Evolutionary conservation across 2,329 filamentous ascomycete species (phyloP).

Genomic region (Aulographum hederae): DNA sequence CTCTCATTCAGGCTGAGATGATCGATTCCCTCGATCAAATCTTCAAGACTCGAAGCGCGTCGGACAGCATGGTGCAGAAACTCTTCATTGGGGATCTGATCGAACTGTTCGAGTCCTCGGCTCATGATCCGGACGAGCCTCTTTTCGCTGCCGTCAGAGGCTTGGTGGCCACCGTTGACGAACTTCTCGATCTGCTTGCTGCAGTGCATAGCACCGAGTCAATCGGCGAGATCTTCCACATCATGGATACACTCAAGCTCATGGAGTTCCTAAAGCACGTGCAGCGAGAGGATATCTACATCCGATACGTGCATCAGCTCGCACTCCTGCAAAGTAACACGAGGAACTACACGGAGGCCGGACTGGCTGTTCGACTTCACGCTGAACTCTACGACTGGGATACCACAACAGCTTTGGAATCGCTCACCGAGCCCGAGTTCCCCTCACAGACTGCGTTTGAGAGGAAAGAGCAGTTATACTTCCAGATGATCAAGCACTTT

Average conservation of each 20-base stretch:
- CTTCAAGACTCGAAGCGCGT: constrained; percentile 77
- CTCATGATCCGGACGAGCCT: constrained; percentile 47
- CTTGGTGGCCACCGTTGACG: constrained; percentile 69
- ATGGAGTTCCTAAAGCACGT: constrained; percentile 97
- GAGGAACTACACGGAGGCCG: constrained; percentile 71
- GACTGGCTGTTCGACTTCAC: constrained; percentile 73
- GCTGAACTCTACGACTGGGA: constrained; percentile 92
- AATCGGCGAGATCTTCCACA: constrained; percentile 56
- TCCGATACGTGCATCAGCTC: constrained; percentile 87
- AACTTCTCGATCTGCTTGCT: constrained; percentile 77
- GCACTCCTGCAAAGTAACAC: constrained; percentile 58
- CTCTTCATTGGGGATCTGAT: constrained; percentile 77
- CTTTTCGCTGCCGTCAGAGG: constrained; percentile 61
- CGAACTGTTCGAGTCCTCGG: constrained; percentile 57
- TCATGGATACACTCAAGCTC: constrained; percentile 73
- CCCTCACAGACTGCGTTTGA: constrained; percentile 78
- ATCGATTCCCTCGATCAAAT: constrained; percentile 82
- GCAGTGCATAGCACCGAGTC: constrained; percentile 68
- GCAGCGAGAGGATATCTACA: constrained; percentile 93
- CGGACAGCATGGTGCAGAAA: constrained; percentile 80
- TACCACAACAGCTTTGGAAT: constrained; percentile 43
- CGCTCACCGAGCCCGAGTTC: constrained; percentile 56
- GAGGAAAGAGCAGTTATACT: constrained; percentile 79
- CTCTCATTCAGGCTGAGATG: constrained; percentile 85
- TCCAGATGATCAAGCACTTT: constrained; percentile 86